Evolutionary conservation across 83 land plant genomes (phyloP).

Genomic region (Diphasiastrum complanatum): DNA sequence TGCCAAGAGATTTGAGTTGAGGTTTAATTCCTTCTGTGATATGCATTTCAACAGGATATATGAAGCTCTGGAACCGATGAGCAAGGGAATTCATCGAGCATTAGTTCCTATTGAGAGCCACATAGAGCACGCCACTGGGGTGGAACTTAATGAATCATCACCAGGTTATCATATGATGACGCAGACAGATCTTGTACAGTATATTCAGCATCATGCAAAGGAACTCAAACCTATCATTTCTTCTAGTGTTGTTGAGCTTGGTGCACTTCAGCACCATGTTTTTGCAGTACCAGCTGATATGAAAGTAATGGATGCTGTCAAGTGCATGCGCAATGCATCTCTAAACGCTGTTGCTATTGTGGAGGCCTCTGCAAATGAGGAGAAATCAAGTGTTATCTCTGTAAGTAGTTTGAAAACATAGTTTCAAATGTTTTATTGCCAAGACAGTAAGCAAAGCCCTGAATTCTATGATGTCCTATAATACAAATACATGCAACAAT

Average conservation of each 20-base stretch:
- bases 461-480: too few relatives aligned
- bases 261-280: conserved; percentile 43
- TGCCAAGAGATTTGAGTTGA: too few relatives aligned
- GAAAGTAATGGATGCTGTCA: conserved; percentile 53
- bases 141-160: conserved; percentile 60
- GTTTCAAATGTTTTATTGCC: neutral
- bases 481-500: too few relatives aligned
- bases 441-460: too few relatives aligned
- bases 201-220: conserved; percentile 32
- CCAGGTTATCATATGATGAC: conserved; percentile 75
- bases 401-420: too few relatives aligned
- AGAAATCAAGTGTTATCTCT: conserved; percentile 19
- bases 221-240: conserved; percentile 34
- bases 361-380: conserved; percentile 20
- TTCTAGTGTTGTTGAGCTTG: conserved; percentile 35
- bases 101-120: conserved; percentile 60
- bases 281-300: conserved; percentile 49
- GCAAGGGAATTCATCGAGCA: conserved; percentile 87
- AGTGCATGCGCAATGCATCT: conserved; percentile 50
- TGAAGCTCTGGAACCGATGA: conserved; percentile 79
- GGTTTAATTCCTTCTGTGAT: too few relatives aligned
- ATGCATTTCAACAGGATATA: too few relatives aligned
- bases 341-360: conserved; percentile 75
- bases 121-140: conserved; percentile 38
- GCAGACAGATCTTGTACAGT: conserved; percentile 70